Conservation (phyloP, 2,329 filamentous ascomycete genomes). For the Trichophyton equinum region DNA sequence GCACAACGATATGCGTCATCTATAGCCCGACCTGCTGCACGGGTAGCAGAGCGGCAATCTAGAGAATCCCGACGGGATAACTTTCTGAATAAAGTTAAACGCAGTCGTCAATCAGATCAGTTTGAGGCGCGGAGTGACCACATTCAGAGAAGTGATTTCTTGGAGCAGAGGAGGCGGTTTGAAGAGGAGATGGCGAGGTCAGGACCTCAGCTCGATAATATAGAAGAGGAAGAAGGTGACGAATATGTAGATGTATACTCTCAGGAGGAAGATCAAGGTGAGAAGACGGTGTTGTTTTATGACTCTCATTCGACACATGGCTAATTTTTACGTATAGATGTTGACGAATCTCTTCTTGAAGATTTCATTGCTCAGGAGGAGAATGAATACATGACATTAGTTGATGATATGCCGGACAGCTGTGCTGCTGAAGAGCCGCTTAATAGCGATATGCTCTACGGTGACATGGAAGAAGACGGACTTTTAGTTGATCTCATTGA, state of each 20-base stretch:
- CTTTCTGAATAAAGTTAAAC: constrained; percentile 32
- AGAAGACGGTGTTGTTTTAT: neutral
- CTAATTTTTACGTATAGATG: neutral
- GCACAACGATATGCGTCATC: constrained; percentile 26
- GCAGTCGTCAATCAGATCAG: constrained; percentile 27
- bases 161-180: constrained; percentile 28
- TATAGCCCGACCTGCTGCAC: constrained; percentile 24
- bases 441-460: neutral
- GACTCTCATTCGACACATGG: neutral
- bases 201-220: constrained; percentile 18
- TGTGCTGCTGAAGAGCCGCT: neutral
- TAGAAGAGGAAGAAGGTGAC: constrained; percentile 17
- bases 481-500: constrained; percentile 54
- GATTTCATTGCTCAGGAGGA: constrained; percentile 21
- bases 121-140: constrained; percentile 32
- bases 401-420: constrained; percentile 18
- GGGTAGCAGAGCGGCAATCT: constrained; percentile 15
- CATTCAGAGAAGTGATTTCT: constrained; percentile 32
- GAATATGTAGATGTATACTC: neutral
- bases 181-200: constrained; percentile 26
- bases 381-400: constrained; percentile 10
- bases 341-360: constrained; percentile 22
- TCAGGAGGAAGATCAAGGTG: constrained; percentile 2
- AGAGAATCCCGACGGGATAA: constrained; percentile 26
- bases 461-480: constrained; percentile 40